These are phyloP conservation scores for Lentinus polychrous DNA, from an alignment of 1,284 basidiomycete genomes.

Conservation along the genomic window DNA sequence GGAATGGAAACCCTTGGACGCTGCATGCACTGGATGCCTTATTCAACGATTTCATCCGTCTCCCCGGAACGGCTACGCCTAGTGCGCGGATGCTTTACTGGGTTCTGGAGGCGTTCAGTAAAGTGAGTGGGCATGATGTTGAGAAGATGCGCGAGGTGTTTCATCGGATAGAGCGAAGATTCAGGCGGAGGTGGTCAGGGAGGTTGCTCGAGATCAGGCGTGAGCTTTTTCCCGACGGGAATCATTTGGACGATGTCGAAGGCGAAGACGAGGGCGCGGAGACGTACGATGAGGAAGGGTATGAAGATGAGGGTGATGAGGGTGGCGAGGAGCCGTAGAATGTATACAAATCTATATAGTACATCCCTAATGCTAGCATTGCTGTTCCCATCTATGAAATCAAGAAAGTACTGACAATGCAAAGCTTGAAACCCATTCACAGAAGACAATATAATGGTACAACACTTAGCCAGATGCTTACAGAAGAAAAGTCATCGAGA, in stretches of 20 bases:
- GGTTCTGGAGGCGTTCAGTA: slow-evolving; percentile 56
- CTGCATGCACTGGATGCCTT: slow-evolving; percentile 44
- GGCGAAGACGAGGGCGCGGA: neutral
- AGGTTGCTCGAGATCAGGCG: slow-evolving; percentile 31
- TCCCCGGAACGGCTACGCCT: slow-evolving; percentile 37
- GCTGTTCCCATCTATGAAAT: neutral
- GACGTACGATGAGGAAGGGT: neutral
- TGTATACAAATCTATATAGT: slow-evolving; percentile 1
- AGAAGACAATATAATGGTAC: neutral
- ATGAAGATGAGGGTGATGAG: neutral
- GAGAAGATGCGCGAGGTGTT: slow-evolving; percentile 46
- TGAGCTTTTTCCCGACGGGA: slow-evolving; percentile 13
- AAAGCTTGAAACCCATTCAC: neutral
- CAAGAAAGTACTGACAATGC: too few species aligned
- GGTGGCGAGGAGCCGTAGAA: neutral
- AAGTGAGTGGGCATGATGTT: slow-evolving; percentile 44
- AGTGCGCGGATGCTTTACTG: slow-evolving; percentile 49
- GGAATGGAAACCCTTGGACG: slow-evolving; percentile 38
- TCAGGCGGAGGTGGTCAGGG: slow-evolving; percentile 39
- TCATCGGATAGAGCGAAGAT: slow-evolving; percentile 45
- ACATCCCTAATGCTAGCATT: slow-evolving; percentile 3
- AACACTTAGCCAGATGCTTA: neutral
- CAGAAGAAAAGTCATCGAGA: slow-evolving; percentile 1
- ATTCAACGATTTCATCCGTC: slow-evolving; percentile 51
- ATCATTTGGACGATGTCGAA: slow-evolving; percentile 16